Conservation (phyloP, 78 protist species). For the Dictyostelium intermedium region DNA sequence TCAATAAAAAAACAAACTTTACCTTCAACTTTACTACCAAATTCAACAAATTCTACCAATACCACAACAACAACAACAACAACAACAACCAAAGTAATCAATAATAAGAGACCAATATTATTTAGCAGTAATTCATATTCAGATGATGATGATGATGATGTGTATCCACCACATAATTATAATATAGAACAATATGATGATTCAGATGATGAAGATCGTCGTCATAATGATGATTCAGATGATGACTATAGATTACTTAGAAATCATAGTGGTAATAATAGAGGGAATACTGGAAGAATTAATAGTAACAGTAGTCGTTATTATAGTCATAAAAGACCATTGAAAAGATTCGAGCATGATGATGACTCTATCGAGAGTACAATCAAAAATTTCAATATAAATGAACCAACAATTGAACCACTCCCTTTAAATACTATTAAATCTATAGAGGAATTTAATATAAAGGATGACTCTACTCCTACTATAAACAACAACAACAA, state of each 20-base stretch:
- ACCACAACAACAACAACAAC: not conserved
- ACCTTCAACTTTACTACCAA: not conserved
- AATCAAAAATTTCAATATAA: not conserved
- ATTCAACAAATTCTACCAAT: not conserved
- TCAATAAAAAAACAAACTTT: not conserved
- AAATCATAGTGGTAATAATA: not conserved
- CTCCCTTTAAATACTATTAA: not conserved
- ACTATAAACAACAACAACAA: not conserved
- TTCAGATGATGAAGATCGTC: not conserved
- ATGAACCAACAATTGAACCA: not conserved
- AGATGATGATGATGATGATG: not conserved
- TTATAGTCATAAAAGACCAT: not conserved
- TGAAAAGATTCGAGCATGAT: not conserved
- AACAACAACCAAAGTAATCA: not conserved
- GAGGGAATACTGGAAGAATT: not conserved
- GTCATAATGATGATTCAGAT: not conserved
- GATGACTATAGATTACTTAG: not conserved
- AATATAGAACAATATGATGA: not conserved
- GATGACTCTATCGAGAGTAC: conserved; percentile 9
- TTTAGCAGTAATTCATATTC: not conserved
- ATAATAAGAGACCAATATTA: not conserved
- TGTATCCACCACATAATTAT: not conserved
- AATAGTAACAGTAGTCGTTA: not conserved
- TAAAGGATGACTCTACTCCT: not conserved
- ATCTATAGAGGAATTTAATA: not conserved